A percentile compares a stretch with the other conserved stretches of the same genome.
Conservation (phyloP, 805 yeast species). For the Pichia manshurica region DNA sequence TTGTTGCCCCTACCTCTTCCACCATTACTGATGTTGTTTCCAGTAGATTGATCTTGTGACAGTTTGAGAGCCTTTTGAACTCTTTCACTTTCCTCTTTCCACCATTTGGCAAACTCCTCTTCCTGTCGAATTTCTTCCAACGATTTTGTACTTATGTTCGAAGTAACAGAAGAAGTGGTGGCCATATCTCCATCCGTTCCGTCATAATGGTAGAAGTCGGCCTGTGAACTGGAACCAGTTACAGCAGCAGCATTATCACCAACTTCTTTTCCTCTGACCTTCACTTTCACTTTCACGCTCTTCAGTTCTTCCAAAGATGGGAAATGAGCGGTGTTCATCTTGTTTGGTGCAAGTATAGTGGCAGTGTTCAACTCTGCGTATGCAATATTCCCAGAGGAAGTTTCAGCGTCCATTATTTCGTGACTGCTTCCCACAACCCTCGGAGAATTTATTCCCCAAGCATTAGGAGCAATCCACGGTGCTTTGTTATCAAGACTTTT, state of each 20-base stretch:
- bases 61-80: conserved; percentile 43
- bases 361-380: conserved; percentile 13
- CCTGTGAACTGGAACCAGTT: neutral
- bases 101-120: conserved; percentile 82
- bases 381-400: neutral
- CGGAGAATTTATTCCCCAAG: conserved; percentile 15
- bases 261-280: neutral
- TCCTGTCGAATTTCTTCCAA: conserved; percentile 73
- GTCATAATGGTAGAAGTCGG: no score
- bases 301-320: conserved; percentile 18
- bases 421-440: conserved; percentile 6
- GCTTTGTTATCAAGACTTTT: neutral
- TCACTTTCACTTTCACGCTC: conserved; percentile 4
- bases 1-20: neutral
- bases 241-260: neutral
- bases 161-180: neutral
- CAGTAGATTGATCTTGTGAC: neutral
- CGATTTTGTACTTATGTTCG: conserved; percentile 22
- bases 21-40: neutral
- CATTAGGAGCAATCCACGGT: conserved; percentile 4
- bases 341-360: conserved; percentile 40
- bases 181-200: neutral
- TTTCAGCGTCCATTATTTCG: neutral
- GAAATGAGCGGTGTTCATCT: conserved; percentile 13
- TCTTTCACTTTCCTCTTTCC: conserved; percentile 70